phyloP scores from a whole-genome alignment of 2,329 filamentous ascomycete species.

The Penicillium digitatum region DNA sequence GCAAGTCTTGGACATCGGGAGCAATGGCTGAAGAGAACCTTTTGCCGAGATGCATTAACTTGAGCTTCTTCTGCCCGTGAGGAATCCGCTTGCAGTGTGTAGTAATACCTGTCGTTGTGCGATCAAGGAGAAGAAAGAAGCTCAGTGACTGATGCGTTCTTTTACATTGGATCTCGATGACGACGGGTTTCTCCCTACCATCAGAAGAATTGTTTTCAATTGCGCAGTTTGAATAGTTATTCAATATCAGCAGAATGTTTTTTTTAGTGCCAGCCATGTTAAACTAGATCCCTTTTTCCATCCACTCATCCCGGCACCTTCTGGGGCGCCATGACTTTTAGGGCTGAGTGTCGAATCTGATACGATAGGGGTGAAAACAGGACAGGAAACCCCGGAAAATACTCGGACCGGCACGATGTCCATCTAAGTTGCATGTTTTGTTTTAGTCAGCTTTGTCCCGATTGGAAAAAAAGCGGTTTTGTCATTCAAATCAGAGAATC shows the following conservation, averaged over 20 bases:
- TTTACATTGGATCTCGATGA: not conserved
- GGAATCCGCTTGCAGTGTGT: conserved; percentile 11
- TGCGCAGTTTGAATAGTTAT: not conserved
- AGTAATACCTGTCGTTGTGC: conserved; percentile 11
- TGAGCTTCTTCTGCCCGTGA: conserved; percentile 11
- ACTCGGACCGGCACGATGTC: no score
- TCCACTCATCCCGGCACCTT: no score
- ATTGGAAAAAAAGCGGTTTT: no score
- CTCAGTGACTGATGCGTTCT: not conserved
- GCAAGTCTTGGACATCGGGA: conserved; percentile 26
- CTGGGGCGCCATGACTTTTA: no score
- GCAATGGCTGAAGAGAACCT: conserved; percentile 21
- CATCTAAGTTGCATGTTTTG: no score
- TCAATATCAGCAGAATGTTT: not conserved
- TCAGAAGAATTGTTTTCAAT: not conserved
- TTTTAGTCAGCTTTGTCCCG: no score
- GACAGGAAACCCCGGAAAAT: no score
- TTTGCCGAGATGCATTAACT: conserved; percentile 9
- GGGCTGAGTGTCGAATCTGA: no score
- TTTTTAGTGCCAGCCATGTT: no score
- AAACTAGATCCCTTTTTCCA: no score
- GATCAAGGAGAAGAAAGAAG: not conserved
- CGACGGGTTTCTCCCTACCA: not conserved
- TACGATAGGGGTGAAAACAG: no score
- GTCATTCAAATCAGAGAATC: no score